Base-by-base conservation (phyloP, 1,139 yeast genomes). In the Saccharomyces pastorianus region DNA sequence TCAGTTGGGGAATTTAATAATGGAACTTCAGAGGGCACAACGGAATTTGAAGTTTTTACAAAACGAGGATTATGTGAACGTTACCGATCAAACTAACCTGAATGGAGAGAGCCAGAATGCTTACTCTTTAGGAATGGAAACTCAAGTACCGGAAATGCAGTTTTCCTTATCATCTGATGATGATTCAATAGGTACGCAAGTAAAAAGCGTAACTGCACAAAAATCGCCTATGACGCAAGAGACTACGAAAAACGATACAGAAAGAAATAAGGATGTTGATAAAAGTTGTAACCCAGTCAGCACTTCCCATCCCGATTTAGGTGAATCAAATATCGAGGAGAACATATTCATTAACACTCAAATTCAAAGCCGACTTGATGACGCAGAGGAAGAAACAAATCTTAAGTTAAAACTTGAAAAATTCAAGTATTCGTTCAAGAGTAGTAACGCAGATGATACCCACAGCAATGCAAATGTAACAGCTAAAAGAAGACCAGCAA, bases 301-400 rank as follows among this genome's bases (percentile, higher is more conserved):
- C 20, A 11, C 7, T 46, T 46, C 31, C 14, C 27, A 28, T 4
- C 25, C 32, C 17, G 26, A 29, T 31, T n/a, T 29, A 25, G 46
- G 14, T 3, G 25, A 8, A 14, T n/a, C 26, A 6, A 25, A 29
- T 20, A 17, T 29, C 23, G 54, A 47, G 2, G 56, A 53, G 13
- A 42, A 48, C 11, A 55, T 67, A 7, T 61, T 68, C 38, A 55
- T 68, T 4, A 64, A 59, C 34, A 68, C 71, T 6, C 71, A 68
- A 52, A 60, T 68, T 14, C 71, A 68, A 55, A 56, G 68, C 42
- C 51, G 61, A 32, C 48, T 68, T 25, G 71, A 68, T 55, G 68
- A 64, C 17, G 52, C 51, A 6, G 64, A 62, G 32, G 55, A 55
- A 14, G 62, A 64, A n/a, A 41, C 48, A 17, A 52, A 46, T 11